Conservation (phyloP, 2,329 filamentous ascomycete species). For the Trichoderma atrobrunneum region DNA sequence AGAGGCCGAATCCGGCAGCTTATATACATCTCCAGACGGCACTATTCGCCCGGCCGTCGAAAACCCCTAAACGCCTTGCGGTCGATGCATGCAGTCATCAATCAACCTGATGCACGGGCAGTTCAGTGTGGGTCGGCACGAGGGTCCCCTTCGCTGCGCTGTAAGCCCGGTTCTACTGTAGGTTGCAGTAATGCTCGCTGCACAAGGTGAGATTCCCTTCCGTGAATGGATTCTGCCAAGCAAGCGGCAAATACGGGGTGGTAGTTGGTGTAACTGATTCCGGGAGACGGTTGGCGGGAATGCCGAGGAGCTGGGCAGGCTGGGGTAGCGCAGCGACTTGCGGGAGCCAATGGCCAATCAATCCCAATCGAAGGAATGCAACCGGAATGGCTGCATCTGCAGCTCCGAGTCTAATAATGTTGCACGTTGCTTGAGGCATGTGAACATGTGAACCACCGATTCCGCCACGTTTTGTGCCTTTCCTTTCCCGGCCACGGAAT, state of each 20-base stretch:
- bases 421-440: background rate
- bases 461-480: background rate
- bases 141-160: background rate
- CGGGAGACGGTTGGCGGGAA: background rate
- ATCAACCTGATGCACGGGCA: background rate
- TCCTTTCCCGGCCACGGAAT: background rate
- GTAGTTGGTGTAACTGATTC: background rate
- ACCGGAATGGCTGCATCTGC: background rate
- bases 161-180: background rate
- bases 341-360: background rate
- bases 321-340: background rate
- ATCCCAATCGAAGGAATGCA: background rate
- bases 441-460: background rate
- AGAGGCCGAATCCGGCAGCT: background rate
- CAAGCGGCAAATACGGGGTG: background rate
- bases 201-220: background rate
- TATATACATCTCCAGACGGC: background rate
- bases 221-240: background rate
- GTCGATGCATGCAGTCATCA: constrained; percentile 7
- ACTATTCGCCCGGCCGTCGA: background rate
- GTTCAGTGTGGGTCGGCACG: background rate
- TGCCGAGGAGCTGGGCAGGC: background rate
- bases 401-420: background rate
- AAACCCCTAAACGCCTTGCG: background rate
- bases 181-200: background rate